These are phyloP conservation scores for Elongisporangium prolatum DNA, from an alignment of 352 stramenopile genomes.

Conservation along the genomic window DNA sequence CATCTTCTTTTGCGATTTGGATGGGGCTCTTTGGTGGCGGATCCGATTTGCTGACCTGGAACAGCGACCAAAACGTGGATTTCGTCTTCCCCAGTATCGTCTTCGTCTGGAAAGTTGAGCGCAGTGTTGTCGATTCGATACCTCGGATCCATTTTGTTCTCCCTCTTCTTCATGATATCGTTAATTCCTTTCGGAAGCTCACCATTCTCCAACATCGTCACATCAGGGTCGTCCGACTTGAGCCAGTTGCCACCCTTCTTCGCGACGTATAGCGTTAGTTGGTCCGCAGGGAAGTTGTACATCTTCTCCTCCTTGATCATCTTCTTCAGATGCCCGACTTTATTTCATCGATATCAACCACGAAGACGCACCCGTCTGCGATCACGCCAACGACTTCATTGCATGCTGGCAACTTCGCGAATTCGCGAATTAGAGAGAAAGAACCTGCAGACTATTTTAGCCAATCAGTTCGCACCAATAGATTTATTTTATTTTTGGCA, in stretches of 20 bases:
- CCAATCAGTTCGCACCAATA: too few relatives aligned
- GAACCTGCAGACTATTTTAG: too few relatives aligned
- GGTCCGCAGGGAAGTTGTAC: background rate
- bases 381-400: background rate
- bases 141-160: background rate
- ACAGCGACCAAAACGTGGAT: background rate
- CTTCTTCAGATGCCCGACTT: background rate
- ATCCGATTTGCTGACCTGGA: background rate
- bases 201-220: background rate
- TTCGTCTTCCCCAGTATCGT: background rate
- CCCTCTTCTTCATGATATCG: background rate
- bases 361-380: background rate
- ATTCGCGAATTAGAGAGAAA: too few relatives aligned
- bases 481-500: too few relatives aligned
- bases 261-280: background rate
- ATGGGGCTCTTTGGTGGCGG: background rate
- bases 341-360: background rate
- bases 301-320: background rate
- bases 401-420: too few relatives aligned
- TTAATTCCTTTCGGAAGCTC: background rate
- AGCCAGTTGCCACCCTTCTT: background rate
- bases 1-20: conserved; percentile 11
- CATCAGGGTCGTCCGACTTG: background rate
- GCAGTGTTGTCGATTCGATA: background rate
- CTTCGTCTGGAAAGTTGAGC: background rate